A percentile compares a stretch with the other conserved stretches of the same genome.
These are phyloP conservation scores for Cylindrodendrum hubeiense DNA, from an alignment of 2,329 filamentous ascomycete species.

Conservation along the genomic window DNA sequence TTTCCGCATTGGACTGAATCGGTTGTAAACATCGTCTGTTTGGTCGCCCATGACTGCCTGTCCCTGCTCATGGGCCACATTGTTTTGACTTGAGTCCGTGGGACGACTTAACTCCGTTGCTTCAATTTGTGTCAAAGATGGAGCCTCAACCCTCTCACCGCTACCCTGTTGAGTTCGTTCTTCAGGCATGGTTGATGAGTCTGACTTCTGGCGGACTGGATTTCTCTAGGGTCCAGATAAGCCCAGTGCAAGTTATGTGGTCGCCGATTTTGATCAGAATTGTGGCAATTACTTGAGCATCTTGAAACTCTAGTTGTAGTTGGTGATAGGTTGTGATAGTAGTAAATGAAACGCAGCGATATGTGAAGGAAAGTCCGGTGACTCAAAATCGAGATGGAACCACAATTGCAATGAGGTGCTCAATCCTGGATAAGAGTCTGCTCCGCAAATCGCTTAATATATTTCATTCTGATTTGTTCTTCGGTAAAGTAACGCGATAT, in stretches of 20 bases:
- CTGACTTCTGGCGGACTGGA: neutral
- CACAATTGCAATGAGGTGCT: neutral
- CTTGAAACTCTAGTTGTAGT: neutral
- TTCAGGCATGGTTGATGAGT: neutral
- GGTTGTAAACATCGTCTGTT: slow-evolving; percentile 28
- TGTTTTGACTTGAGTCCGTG: neutral
- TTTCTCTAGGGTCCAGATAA: neutral
- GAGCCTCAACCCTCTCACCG: neutral
- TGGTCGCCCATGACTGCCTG: neutral
- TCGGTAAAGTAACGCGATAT: neutral
- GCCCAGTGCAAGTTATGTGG: neutral
- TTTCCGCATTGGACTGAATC: slow-evolving; percentile 40
- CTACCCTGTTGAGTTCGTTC: neutral
- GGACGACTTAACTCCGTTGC: neutral
- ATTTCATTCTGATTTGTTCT: neutral
- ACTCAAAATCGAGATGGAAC: neutral
- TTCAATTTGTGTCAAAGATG: neutral
- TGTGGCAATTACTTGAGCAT: neutral
- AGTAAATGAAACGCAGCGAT: too few species aligned
- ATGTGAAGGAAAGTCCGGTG: neutral
- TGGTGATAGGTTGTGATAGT: too few species aligned
- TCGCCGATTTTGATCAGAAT: neutral
- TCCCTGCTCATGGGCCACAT: neutral
- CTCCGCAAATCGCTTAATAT: neutral
- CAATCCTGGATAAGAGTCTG: neutral